Evolutionary conservation across 2,329 filamentous ascomycete genomes (phyloP).

Genomic region (Diaporthe caulivora): DNA sequence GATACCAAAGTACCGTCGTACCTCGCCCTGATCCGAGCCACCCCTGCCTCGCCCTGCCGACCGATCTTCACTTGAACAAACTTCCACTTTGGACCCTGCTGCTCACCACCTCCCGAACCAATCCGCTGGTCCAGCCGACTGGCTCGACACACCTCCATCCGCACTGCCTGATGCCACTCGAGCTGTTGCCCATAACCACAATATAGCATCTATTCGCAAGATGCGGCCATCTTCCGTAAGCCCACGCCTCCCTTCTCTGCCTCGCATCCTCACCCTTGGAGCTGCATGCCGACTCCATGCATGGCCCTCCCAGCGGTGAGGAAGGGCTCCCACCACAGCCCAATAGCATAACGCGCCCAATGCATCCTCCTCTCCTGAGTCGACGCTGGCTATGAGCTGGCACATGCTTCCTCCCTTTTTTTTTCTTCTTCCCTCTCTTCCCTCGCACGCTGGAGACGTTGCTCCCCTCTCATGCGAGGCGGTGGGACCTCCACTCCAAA

Average conservation of each 20-base stretch:
- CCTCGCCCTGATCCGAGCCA: conserved; percentile 20
- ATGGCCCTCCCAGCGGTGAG: conserved; percentile 27
- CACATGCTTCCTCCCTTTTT: conserved; percentile 3
- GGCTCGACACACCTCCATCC: too few relatives aligned
- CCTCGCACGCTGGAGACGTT: not conserved
- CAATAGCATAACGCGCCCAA: conserved; percentile 1
- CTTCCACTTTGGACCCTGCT: conserved; percentile 21
- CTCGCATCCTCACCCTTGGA: conserved; percentile 17
- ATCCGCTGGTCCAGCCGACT: not conserved
- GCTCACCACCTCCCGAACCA: conserved; percentile 4
- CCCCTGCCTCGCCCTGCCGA: conserved; percentile 13
- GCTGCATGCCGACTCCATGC: conserved; percentile 21
- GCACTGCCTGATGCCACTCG: not conserved
- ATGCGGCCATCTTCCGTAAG: conserved; percentile 20
- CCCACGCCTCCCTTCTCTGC: conserved; percentile 10
- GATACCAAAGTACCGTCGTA: not conserved
- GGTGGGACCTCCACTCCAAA: conserved; percentile 7
- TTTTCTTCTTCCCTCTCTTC: too few relatives aligned
- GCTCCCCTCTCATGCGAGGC: not conserved
- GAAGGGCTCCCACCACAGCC: not conserved
- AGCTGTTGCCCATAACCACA: not conserved
- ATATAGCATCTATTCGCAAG: not conserved
- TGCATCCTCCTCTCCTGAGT: conserved; percentile 8
- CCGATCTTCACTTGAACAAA: conserved; percentile 18
- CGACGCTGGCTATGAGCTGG: conserved; percentile 12